A percentile compares a stretch with the other conserved stretches of the same genome.
Evolutionary conservation across 176 grass and related monocot genomes (phyloP).

Genomic region (Oryza meyeriana): DNA sequence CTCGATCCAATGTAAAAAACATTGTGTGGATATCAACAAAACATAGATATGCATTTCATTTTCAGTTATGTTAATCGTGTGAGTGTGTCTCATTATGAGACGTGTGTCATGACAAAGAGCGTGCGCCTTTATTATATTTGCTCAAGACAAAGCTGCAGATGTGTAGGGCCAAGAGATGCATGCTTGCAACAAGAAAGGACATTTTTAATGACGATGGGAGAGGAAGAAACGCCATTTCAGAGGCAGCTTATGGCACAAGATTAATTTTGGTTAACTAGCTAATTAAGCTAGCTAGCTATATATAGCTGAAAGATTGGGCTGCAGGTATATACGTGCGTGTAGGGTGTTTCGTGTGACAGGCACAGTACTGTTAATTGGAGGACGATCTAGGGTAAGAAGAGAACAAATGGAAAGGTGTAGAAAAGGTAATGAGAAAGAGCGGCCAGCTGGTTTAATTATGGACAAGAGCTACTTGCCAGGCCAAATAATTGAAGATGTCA

Average conservation of each 20-base stretch:
- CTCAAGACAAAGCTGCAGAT: neutral
- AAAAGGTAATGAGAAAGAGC: neutral
- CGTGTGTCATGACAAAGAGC: constrained; percentile 8
- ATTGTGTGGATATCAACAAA: no score
- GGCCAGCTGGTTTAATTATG: neutral
- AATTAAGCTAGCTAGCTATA: neutral
- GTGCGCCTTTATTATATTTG: constrained; percentile 8
- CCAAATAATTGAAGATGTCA: neutral
- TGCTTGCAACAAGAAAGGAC: constrained; percentile 42
- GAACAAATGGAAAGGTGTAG: neutral
- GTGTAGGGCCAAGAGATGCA: neutral
- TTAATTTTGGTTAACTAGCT: constrained; percentile 15
- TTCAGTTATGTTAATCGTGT: constrained; percentile 2
- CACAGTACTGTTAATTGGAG: neutral
- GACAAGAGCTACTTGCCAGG: neutral
- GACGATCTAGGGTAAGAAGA: neutral
- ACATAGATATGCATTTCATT: neutral
- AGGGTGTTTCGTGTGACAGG: constrained; percentile 35
- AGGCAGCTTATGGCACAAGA: constrained; percentile 34
- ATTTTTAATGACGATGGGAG: constrained; percentile 30
- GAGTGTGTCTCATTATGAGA: neutral
- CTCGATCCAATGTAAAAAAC: neutral
- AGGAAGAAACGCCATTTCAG: constrained; percentile 12
- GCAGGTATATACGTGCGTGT: neutral
- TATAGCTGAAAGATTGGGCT: neutral